A percentile compares a stretch with the other conserved stretches of the same genome.
phyloP scores from a whole-genome alignment of 176 grass and related monocot genomes.

The Luzula sylvatica region DNA sequence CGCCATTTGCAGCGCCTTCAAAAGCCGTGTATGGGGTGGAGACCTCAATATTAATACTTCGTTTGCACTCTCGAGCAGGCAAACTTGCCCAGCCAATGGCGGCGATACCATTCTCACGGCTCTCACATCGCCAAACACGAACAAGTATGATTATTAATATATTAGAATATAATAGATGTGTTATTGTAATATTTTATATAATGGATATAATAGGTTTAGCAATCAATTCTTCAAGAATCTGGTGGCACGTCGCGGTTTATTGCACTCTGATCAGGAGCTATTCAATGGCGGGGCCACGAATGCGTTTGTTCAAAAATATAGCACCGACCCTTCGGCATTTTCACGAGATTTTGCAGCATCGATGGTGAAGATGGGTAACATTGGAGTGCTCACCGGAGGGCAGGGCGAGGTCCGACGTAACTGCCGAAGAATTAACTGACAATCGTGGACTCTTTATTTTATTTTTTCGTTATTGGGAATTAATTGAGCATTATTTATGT shows the following conservation, averaged over 20 bases:
- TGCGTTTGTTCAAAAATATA: conserved; percentile 34
- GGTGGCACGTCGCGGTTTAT: conserved; percentile 20
- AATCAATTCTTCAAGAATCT: conserved; percentile 62
- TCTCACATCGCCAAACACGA: conserved; percentile 17
- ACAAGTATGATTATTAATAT: too few relatives aligned
- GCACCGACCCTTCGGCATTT: conserved; percentile 22
- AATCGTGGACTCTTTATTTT: neutral
- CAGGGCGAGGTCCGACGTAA: conserved; percentile 57
- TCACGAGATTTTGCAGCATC: conserved; percentile 39
- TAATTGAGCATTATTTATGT: neutral
- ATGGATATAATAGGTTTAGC: conserved; percentile 37
- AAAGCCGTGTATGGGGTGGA: conserved; percentile 5
- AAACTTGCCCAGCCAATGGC: neutral
- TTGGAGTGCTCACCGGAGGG: conserved; percentile 43
- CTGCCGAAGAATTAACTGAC: conserved; percentile 61
- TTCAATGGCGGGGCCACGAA: conserved; percentile 38
- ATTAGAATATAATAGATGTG: too few relatives aligned
- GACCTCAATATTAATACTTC: neutral
- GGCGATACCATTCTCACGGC: neutral
- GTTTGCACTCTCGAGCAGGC: neutral
- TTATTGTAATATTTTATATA: neutral
- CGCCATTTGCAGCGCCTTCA: conserved; percentile 29
- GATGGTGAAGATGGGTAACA: conserved; percentile 57
- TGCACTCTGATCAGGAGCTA: conserved; percentile 74
- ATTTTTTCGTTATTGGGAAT: neutral